Conservation (phyloP, 2,329 filamentous ascomycete species). For the Rhinocladiella mackenziei region DNA sequence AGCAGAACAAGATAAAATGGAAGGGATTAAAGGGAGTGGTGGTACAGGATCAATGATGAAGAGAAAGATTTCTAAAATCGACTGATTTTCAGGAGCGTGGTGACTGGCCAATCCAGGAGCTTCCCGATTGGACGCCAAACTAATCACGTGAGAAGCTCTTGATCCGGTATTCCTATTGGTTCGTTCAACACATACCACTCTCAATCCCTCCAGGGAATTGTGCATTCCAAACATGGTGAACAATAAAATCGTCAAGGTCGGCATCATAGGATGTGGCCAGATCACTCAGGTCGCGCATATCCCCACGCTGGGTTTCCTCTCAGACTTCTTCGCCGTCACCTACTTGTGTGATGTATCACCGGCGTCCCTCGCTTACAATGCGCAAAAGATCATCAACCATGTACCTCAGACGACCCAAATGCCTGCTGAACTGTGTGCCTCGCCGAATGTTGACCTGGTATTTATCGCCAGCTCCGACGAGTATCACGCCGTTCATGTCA, state of each 20-base stretch:
- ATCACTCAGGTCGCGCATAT: conserved; percentile 53
- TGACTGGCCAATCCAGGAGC: not conserved
- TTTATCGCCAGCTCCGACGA: conserved; percentile 54
- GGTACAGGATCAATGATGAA: not conserved
- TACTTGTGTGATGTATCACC: conserved; percentile 52
- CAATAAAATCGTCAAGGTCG: conserved; percentile 31
- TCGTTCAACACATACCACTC: not conserved
- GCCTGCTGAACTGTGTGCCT: conserved; percentile 40
- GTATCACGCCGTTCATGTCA: conserved; percentile 51
- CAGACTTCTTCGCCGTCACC: conserved; percentile 44
- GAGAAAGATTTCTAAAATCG: conserved; percentile 4
- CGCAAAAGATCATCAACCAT: conserved; percentile 31
- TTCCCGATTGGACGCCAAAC: not conserved
- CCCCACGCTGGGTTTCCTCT: conserved; percentile 46
- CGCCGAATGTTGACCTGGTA: conserved; percentile 50
- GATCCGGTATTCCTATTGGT: too few relatives aligned
- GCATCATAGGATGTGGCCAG: conserved; percentile 40
- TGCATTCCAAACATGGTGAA: conserved; percentile 1
- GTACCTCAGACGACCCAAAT: conserved; percentile 34
- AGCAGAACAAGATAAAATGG: not conserved
- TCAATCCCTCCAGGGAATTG: not conserved
- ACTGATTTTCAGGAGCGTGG: conserved; percentile 4
- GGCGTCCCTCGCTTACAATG: conserved; percentile 40
- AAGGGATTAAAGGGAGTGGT: not conserved
- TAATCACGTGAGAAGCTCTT: not conserved